Percentiles rank a stretch among this genome's conserved stretches.
Evolutionary conservation across 2,329 filamentous ascomycete species (phyloP).

Genomic region (Aspergillus pseudoviridinutans): DNA sequence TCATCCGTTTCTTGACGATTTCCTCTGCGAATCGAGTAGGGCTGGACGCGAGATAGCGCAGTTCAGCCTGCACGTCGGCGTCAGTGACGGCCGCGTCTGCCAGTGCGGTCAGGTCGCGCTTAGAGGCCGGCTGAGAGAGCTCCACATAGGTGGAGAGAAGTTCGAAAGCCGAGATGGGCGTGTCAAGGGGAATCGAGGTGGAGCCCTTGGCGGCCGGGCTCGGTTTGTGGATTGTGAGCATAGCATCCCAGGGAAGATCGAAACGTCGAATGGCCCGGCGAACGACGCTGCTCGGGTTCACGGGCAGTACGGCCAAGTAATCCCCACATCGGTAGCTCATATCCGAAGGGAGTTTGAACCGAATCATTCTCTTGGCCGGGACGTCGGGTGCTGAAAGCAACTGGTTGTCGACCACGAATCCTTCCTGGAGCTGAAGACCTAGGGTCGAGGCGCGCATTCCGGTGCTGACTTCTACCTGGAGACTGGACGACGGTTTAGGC

Average conservation of each 20-base stretch:
- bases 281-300: slow-evolving; percentile 63
- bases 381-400: slow-evolving; percentile 50
- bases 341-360: slow-evolving; percentile 63
- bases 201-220: slow-evolving; percentile 40
- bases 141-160: slow-evolving; percentile 70
- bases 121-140: slow-evolving; percentile 67
- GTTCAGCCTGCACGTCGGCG: slow-evolving; percentile 43
- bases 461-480: slow-evolving; percentile 50
- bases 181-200: slow-evolving; percentile 49
- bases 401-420: slow-evolving; percentile 53
- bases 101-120: slow-evolving; percentile 52
- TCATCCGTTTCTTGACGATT: slow-evolving; percentile 53
- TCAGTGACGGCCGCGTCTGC: slow-evolving; percentile 48
- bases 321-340: slow-evolving; percentile 69
- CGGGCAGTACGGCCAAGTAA: slow-evolving; percentile 69
- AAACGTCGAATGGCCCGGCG: slow-evolving; percentile 62
- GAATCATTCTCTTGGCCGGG: slow-evolving; percentile 61
- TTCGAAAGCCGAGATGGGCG: slow-evolving; percentile 58
- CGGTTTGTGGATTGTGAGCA: slow-evolving; percentile 57
- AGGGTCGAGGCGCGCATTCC: slow-evolving; percentile 54
- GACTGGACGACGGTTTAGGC: slow-evolving; percentile 31
- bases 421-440: slow-evolving; percentile 61
- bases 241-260: slow-evolving; percentile 64
- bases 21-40: slow-evolving; percentile 44
- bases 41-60: slow-evolving; percentile 27